phyloP scores from a whole-genome alignment of 495 filamentous ascomycete species.

The Penicillium fimorum region DNA sequence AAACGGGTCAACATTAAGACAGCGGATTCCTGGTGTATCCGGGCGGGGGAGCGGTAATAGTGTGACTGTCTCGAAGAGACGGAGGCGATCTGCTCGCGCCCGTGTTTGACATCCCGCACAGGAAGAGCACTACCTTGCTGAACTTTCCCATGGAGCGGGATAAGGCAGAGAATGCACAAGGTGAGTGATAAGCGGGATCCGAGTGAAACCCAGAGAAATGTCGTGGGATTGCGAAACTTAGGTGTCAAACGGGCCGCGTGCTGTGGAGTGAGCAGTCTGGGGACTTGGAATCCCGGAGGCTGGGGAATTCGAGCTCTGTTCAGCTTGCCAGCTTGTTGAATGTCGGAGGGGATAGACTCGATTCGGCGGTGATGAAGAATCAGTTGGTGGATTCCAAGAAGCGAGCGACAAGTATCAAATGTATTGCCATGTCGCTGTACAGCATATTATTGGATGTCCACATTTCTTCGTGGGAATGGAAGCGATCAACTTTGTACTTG shows the following conservation, averaged over 20 bases:
- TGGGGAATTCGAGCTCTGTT: conserved; percentile 32
- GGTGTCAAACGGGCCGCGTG: conserved; percentile 34
- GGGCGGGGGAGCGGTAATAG: conserved; percentile 38
- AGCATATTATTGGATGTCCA: neutral
- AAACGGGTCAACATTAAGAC: conserved; percentile 39
- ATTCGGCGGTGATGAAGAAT: neutral
- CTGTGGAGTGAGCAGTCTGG: conserved; percentile 42
- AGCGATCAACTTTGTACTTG: too few relatives aligned
- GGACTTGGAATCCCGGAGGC: conserved; percentile 36
- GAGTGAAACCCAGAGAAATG: conserved; percentile 32
- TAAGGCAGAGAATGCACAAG: conserved; percentile 32
- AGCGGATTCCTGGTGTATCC: conserved; percentile 41
- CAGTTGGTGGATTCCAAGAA: neutral
- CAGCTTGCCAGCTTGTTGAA: conserved; percentile 34
- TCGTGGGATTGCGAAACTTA: conserved; percentile 34
- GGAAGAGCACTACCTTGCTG: conserved; percentile 34
- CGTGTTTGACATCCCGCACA: conserved; percentile 35
- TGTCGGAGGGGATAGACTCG: neutral
- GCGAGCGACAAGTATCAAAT: neutral
- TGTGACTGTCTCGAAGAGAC: conserved; percentile 45
- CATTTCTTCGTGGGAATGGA: neutral
- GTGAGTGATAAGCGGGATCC: conserved; percentile 41
- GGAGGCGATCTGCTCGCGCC: conserved; percentile 38
- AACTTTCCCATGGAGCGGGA: conserved; percentile 42
- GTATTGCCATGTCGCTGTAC: neutral